Evolutionary conservation across 371 early-diverging fungal genomes (phyloP).

Genomic region (Scutellospora calospora): DNA sequence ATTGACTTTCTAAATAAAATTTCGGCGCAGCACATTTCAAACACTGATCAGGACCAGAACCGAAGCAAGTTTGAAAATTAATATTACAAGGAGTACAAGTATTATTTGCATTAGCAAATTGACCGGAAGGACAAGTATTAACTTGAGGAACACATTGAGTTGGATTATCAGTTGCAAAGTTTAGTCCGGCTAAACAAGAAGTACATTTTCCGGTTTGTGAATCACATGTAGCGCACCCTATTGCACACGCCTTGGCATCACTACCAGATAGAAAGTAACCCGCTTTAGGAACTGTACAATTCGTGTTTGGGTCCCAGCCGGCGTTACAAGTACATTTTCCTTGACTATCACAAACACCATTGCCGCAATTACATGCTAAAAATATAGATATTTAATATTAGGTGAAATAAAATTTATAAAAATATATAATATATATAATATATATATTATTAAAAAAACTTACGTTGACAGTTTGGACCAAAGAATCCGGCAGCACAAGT

Average conservation of each 20-base stretch:
- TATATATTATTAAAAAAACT: neutral
- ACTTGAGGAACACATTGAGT: neutral
- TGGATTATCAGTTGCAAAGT: neutral
- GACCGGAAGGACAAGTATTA: neutral
- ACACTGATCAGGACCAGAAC: neutral
- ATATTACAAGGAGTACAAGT: neutral
- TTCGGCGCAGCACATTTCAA: neutral
- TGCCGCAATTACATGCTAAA: constrained; percentile 24
- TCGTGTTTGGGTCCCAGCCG: neutral
- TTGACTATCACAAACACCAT: constrained; percentile 2
- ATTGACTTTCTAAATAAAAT: neutral
- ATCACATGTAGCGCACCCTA: neutral
- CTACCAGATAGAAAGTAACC: neutral
- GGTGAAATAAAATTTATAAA: neutral
- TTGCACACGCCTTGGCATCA: neutral
- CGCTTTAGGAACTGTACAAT: neutral
- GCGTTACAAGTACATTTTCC: constrained; percentile 27
- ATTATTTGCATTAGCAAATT: neutral
- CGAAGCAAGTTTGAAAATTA: neutral
- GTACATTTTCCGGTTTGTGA: neutral
- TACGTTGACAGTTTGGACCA: constrained; percentile 24
- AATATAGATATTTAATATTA: neutral
- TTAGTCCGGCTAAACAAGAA: neutral
- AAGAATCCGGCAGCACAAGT: constrained; percentile 31
- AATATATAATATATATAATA: neutral